A percentile compares a stretch with the other conserved stretches of the same genome.
phyloP scores from a whole-genome alignment of 495 filamentous ascomycete species.

The Xylaria nigripes region DNA sequence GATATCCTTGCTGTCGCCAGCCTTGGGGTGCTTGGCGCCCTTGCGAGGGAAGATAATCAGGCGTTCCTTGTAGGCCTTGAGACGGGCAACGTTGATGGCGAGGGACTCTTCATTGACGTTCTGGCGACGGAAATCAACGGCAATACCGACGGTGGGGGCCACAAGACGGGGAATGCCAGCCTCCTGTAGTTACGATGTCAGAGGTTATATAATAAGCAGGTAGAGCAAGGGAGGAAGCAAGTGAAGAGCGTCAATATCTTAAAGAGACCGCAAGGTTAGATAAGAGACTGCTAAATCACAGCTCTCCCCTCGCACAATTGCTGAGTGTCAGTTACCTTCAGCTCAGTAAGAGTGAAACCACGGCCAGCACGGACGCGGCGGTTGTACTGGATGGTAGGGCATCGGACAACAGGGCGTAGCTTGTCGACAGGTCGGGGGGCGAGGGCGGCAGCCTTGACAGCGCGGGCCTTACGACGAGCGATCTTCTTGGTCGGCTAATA shows the following conservation, averaged over 20 bases:
- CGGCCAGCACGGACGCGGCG: conserved; percentile 91
- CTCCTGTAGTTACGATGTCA: conserved; percentile 50
- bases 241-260: neutral
- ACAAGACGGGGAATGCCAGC: conserved; percentile 92
- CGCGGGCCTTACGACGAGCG: conserved; percentile 79
- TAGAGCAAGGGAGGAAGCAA: neutral
- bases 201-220: conserved; percentile 2
- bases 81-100: conserved; percentile 85
- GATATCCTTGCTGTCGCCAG: conserved; percentile 76
- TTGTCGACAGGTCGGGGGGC: conserved; percentile 96
- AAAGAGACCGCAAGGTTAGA: neutral
- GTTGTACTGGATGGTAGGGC: conserved; percentile 93
- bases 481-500: conserved; percentile 87
- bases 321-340: conserved; percentile 65
- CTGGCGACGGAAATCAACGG: conserved; percentile 89
- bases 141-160: conserved; percentile 90
- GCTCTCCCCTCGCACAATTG: neutral
- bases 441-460: conserved; percentile 83
- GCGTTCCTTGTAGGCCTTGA: conserved; percentile 89
- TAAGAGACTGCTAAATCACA: neutral
- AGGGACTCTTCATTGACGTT: conserved; percentile 95
- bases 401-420: conserved; percentile 89
- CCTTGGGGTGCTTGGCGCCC: conserved; percentile 75
- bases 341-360: conserved; percentile 92
- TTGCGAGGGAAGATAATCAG: conserved; percentile 97